Percentiles rank a stretch among this genome's conserved stretches.
Conservation (phyloP, 805 yeast genomes). For the Lachancea fermentati region DNA sequence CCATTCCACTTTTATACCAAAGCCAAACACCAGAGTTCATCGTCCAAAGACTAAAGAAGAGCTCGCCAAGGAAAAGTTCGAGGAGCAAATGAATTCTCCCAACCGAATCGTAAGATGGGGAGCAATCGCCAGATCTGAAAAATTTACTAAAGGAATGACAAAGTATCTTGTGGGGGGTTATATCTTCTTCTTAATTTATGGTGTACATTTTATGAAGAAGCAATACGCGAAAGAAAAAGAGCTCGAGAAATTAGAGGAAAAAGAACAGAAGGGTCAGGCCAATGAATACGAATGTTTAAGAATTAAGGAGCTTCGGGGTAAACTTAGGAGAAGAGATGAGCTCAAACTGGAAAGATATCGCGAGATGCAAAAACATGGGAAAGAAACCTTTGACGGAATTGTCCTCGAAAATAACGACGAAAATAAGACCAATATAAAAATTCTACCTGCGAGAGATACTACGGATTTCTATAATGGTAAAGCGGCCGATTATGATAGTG, state of each 20-base stretch:
- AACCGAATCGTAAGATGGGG: slow-evolving; percentile 44
- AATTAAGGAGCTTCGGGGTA: slow-evolving; percentile 54
- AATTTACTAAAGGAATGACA: slow-evolving; percentile 58
- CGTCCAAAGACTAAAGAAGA: slow-evolving; percentile 31
- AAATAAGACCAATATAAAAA: slow-evolving; percentile 33
- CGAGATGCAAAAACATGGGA: slow-evolving; percentile 38
- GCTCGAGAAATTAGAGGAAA: slow-evolving; percentile 37
- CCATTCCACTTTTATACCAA: slow-evolving; percentile 15
- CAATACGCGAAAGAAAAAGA: slow-evolving; percentile 61
- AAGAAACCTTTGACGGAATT: slow-evolving; percentile 32
- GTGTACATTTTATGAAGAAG: slow-evolving; percentile 61
- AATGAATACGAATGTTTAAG: slow-evolving; percentile 62
- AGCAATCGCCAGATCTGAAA: slow-evolving; percentile 46
- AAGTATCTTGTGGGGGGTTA: slow-evolving; percentile 59
- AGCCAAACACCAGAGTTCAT: slow-evolving; percentile 16
- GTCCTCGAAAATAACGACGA: slow-evolving; percentile 25
- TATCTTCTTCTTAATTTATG: slow-evolving; percentile 49
- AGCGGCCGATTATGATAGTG: slow-evolving; percentile 77
- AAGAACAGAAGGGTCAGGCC: slow-evolving; percentile 32
- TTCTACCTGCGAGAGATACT: slow-evolving; percentile 73
- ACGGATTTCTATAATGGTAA: slow-evolving; percentile 70
- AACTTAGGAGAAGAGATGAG: slow-evolving; percentile 58
- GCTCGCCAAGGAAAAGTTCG: slow-evolving; percentile 29
- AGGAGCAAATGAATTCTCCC: slow-evolving; percentile 32
- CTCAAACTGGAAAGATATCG: slow-evolving; percentile 55